Evolutionary conservation across 768 basidiomycete species (phyloP).

Genomic region (Pleurotus citrinopileatus): DNA sequence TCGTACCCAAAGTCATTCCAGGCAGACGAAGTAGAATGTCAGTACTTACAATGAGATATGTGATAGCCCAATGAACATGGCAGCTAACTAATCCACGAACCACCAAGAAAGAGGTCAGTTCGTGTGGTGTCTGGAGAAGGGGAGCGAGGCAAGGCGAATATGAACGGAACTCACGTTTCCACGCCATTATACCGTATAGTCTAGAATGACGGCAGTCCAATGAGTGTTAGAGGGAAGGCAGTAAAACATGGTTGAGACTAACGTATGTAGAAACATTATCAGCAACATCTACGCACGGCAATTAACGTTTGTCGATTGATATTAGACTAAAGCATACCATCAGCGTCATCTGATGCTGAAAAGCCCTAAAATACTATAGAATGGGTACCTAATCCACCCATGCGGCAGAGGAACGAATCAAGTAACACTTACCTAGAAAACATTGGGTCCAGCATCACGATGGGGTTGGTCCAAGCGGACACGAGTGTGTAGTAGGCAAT

Average conservation of each 20-base stretch:
- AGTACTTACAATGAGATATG: neutral
- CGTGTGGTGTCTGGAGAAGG: neutral
- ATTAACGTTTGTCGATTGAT: too few relatives aligned
- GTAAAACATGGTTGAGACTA: too few relatives aligned
- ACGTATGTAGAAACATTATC: neutral
- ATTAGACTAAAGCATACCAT: too few relatives aligned
- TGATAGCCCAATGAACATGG: neutral
- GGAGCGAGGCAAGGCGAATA: neutral
- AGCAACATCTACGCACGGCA: too few relatives aligned
- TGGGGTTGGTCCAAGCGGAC: neutral
- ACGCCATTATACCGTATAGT: neutral
- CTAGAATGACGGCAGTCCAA: neutral
- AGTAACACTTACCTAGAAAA: neutral
- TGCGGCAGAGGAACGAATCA: neutral
- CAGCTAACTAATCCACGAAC: too few relatives aligned
- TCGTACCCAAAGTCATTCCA: neutral
- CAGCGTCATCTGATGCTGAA: too few relatives aligned
- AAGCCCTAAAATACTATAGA: too few relatives aligned
- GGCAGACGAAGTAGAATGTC: neutral
- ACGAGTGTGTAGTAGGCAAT: neutral
- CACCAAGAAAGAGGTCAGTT: too few relatives aligned
- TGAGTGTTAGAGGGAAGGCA: neutral
- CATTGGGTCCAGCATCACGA: neutral
- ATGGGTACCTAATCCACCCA: too few relatives aligned
- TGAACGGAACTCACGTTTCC: neutral